A percentile compares a stretch with the other conserved stretches of the same genome.
These are phyloP conservation scores for Umbelopsis sp. DNA, from an alignment of 192 early-diverging fungal genomes.

Conservation along the genomic window DNA sequence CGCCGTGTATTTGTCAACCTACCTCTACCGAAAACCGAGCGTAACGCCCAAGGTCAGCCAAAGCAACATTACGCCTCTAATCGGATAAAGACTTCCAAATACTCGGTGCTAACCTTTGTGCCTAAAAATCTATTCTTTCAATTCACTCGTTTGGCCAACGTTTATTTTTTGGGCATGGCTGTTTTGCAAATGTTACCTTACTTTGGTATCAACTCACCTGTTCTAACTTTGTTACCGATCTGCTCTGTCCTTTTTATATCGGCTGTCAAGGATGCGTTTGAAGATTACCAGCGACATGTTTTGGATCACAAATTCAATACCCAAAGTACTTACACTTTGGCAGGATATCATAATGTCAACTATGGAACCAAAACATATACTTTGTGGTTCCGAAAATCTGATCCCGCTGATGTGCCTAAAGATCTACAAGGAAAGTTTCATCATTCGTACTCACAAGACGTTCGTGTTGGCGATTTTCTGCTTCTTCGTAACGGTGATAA, in stretches of 20 bases:
- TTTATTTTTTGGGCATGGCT: conserved; percentile 87
- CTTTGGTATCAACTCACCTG: conserved; percentile 78
- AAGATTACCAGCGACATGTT: conserved; percentile 86
- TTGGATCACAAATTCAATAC: conserved; percentile 85
- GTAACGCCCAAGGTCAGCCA: conserved; percentile 55
- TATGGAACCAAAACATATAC: conserved; percentile 26
- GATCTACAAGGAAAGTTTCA: conserved; percentile 1
- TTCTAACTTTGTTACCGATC: conserved; percentile 81
- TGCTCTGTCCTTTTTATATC: conserved; percentile 80
- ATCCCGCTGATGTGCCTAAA: not conserved
- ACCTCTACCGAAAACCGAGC: conserved; percentile 53
- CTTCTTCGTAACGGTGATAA: conserved; percentile 79
- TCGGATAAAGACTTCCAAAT: conserved; percentile 88
- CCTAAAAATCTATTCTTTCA: conserved; percentile 94
- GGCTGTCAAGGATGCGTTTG: conserved; percentile 85
- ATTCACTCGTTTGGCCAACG: conserved; percentile 79
- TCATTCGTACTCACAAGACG: conserved; percentile 39
- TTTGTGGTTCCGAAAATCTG: not conserved
- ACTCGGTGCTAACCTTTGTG: conserved; percentile 82
- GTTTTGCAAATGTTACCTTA: conserved; percentile 82
- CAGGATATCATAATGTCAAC: conserved; percentile 50
- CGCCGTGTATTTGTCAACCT: conserved; percentile 68
- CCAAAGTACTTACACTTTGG: conserved; percentile 47
- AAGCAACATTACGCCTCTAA: conserved; percentile 69
- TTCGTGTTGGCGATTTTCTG: conserved; percentile 88